These are phyloP conservation scores for Ensete glaucum DNA, from an alignment of 176 grass and related monocot genomes.

Conservation along the genomic window DNA sequence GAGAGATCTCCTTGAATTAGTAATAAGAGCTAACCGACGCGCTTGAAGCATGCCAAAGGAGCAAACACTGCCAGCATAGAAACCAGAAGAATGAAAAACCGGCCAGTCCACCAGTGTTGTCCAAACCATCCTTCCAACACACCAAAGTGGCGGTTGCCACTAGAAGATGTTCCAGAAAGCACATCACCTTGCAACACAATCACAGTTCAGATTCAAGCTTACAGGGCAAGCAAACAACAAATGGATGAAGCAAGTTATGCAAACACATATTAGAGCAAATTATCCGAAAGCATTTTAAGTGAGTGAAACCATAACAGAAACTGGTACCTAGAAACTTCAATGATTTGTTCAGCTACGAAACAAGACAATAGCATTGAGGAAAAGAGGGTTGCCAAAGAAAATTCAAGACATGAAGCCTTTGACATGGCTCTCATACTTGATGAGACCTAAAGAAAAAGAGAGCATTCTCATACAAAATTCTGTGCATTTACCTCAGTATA, in stretches of 20 bases:
- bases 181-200: constrained; percentile 54
- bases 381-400: too few species aligned
- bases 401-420: too few species aligned
- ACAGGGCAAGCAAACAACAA: background rate
- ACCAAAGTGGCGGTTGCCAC: constrained; percentile 67
- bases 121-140: constrained; percentile 96
- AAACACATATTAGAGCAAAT: background rate
- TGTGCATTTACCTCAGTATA: background rate
- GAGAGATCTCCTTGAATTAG: background rate
- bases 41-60: constrained; percentile 82
- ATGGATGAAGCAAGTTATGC: background rate
- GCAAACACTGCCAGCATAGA: constrained; percentile 53
- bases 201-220: background rate
- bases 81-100: constrained; percentile 64
- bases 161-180: constrained; percentile 73
- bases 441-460: background rate
- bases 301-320: background rate
- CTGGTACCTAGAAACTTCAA: too few species aligned
- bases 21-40: constrained; percentile 38
- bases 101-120: constrained; percentile 74
- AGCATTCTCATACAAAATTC: background rate
- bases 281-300: background rate
- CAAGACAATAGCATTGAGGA: too few species aligned
- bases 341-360: too few species aligned
- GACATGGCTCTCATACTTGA: too few species aligned